Conservation (phyloP, 345 rosid genomes). For the Gossypium raimondii region DNA sequence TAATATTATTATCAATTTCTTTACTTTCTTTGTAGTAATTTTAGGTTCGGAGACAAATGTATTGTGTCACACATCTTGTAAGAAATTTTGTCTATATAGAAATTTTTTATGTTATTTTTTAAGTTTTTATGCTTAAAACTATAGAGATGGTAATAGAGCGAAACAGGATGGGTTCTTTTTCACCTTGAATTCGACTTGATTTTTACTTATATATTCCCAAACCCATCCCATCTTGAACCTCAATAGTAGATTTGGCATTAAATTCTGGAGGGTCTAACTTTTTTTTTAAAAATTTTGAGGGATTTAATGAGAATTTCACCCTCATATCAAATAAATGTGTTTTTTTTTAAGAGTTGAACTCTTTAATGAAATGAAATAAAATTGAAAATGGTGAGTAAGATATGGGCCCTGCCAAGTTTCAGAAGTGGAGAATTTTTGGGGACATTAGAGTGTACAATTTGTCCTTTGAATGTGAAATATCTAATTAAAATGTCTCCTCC, state of each 20-base stretch:
- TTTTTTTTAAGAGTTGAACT: neutral
- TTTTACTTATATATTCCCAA: too few relatives aligned
- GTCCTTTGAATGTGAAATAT: conserved; percentile 27
- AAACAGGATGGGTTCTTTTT: too few relatives aligned
- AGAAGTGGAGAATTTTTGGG: conserved; percentile 15
- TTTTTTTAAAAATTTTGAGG: too few relatives aligned
- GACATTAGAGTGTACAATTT: conserved; percentile 21
- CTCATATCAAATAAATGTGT: too few relatives aligned
- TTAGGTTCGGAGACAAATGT: neutral
- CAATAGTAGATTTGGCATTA: too few relatives aligned
- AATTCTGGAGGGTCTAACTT: too few relatives aligned
- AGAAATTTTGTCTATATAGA: neutral
- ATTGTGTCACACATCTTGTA: neutral
- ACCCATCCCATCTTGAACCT: too few relatives aligned
- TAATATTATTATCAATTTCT: neutral
- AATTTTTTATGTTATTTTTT: neutral
- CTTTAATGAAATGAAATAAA: neutral
- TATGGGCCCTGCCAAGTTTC: conserved; percentile 18
- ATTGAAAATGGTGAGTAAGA: neutral
- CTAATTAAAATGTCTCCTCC: conserved; percentile 31
- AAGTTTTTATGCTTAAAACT: too few relatives aligned
- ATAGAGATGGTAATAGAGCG: too few relatives aligned
- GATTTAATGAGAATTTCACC: too few relatives aligned
- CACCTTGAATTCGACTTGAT: too few relatives aligned
- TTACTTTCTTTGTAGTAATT: neutral